Percentiles rank a stretch among this genome's conserved stretches.
Evolutionary conservation across 2,329 filamentous ascomycete species (phyloP).

Genomic region (Trichoderma guizhouense): DNA sequence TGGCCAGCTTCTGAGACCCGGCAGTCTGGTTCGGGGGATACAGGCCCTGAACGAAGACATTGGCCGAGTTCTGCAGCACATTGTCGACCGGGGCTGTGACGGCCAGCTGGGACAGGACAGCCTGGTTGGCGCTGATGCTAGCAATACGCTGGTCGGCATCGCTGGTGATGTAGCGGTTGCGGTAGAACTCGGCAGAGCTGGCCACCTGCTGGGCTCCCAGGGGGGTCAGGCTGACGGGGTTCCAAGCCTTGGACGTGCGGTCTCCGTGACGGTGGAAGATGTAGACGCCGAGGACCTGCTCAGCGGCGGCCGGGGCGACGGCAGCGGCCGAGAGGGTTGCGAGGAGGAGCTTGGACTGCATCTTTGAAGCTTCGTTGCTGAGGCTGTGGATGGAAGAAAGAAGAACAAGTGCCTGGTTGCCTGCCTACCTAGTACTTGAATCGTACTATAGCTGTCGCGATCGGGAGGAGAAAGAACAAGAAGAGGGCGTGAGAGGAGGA

Average conservation of each 20-base stretch:
- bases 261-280: conserved; percentile 91
- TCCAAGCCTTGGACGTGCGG: conserved; percentile 72
- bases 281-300: conserved; percentile 77
- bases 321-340: conserved; percentile 30
- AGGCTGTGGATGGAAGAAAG: neutral
- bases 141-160: conserved; percentile 55
- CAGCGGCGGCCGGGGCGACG: conserved; percentile 42
- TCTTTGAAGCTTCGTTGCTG: conserved; percentile 21
- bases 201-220: conserved; percentile 76
- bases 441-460: neutral
- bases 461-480: neutral
- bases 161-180: conserved; percentile 67
- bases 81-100: conserved; percentile 70
- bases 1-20: conserved; percentile 60
- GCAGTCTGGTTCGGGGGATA: conserved; percentile 70
- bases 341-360: conserved; percentile 42
- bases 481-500: neutral
- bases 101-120: conserved; percentile 66
- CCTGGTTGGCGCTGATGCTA: conserved; percentile 63
- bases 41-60: conserved; percentile 77
- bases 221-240: conserved; percentile 70
- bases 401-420: neutral
- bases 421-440: neutral
- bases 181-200: conserved; percentile 70
- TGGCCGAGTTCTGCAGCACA: conserved; percentile 77